Evolutionary conservation across 495 filamentous ascomycete genomes (phyloP).

Genomic region (Aspergillus funiculosus): DNA sequence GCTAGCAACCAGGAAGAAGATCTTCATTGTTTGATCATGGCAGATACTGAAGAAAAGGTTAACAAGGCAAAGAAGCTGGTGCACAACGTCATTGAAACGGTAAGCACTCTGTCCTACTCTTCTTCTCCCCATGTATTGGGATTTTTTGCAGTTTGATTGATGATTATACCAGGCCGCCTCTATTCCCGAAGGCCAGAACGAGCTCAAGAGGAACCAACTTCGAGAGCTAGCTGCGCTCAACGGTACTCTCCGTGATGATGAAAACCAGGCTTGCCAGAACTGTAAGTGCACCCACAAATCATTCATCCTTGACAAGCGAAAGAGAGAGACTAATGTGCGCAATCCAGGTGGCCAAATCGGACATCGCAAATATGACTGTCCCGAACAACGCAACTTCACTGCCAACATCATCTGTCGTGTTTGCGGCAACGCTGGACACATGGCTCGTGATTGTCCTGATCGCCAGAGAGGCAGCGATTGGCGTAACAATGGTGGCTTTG

Average conservation of each 20-base stretch:
- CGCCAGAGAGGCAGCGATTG: conserved; percentile 83
- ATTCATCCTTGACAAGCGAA: conserved; percentile 11
- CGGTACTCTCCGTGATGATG: conserved; percentile 96
- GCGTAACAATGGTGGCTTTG: conserved; percentile 64
- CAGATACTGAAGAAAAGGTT: conserved; percentile 96
- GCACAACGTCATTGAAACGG: conserved; percentile 96
- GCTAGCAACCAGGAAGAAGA: conserved; percentile 99
- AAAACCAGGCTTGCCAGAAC: conserved; percentile 99
- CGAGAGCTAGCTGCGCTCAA: conserved; percentile 95
- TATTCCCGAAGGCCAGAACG: conserved; percentile 96
- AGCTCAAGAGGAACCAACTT: conserved; percentile 96
- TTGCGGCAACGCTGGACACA: conserved; percentile 91
- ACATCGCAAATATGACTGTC: conserved; percentile 98
- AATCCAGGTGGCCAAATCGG: conserved; percentile 87
- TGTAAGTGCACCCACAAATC: conserved; percentile 49
- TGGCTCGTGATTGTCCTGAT: conserved; percentile 91
- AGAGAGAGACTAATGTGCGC: conserved; percentile 1
- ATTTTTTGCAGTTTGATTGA: conserved; percentile 4
- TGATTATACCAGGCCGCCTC: conserved; percentile 71
- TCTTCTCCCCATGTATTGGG: background rate
- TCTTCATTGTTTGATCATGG: conserved; percentile 98
- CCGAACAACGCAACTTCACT: conserved; percentile 94
- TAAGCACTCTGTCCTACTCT: too few species aligned
- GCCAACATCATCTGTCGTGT: conserved; percentile 99
- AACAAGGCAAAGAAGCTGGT: conserved; percentile 97